Conservation (phyloP, 345 rosid species). For the Eucalyptus curtisii region DNA sequence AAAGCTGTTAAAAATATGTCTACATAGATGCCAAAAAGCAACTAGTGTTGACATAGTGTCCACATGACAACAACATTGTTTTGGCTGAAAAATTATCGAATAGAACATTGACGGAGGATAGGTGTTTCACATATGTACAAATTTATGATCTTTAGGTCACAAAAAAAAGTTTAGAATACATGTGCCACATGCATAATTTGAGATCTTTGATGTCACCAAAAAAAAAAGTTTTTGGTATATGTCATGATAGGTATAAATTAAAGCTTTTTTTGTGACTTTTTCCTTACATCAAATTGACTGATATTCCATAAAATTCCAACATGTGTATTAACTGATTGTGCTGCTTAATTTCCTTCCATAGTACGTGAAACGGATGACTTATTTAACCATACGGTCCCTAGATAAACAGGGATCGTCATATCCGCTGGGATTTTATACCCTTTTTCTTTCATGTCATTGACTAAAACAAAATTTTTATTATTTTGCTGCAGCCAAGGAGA, state of each 20-base stretch:
- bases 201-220: too few species aligned
- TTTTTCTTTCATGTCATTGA: not conserved
- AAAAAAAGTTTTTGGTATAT: not conserved
- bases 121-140: not conserved
- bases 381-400: not conserved
- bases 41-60: not conserved
- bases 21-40: not conserved
- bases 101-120: not conserved
- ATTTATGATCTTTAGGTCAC: not conserved
- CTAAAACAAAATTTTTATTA: not conserved
- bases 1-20: not conserved
- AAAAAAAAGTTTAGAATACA: not conserved
- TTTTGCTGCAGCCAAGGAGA: not conserved
- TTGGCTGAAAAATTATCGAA: not conserved
- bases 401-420: not conserved
- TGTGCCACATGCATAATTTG: not conserved
- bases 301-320: not conserved
- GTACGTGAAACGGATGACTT: not conserved
- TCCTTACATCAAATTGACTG: not conserved
- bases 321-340: not conserved
- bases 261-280: not conserved
- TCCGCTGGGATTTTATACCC: not conserved
- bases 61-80: fast-evolving
- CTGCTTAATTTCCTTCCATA: not conserved
- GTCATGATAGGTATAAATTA: not conserved